Conservation (phyloP, 495 filamentous ascomycete genomes). For the Xanthoparmelia taractica region DNA sequence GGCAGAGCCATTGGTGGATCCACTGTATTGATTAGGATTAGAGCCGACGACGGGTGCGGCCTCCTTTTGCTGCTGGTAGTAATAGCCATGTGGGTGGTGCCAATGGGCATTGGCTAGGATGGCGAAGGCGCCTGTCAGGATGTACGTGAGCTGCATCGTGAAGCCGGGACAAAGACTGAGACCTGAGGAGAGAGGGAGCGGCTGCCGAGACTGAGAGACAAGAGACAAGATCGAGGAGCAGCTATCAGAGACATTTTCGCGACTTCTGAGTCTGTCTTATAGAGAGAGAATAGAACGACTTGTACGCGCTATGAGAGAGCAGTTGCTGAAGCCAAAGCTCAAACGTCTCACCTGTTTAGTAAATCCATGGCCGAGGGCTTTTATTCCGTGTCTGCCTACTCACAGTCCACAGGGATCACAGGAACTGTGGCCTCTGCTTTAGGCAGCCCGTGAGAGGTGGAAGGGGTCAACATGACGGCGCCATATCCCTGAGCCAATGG, state of each 20-base stretch:
- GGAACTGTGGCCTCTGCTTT: background rate
- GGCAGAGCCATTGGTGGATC: background rate
- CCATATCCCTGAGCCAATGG: background rate
- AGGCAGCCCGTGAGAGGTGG: background rate
- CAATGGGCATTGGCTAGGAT: conserved; percentile 1
- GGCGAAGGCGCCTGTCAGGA: background rate
- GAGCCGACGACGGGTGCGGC: background rate
- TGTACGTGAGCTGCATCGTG: conserved; percentile 11
- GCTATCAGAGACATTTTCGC: background rate
- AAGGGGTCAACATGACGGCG: background rate
- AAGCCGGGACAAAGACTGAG: conserved; percentile 1
- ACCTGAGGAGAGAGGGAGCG: background rate
- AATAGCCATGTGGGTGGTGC: background rate
- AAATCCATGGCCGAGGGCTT: background rate
- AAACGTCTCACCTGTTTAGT: background rate
- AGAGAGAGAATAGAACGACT: background rate
- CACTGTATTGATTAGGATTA: background rate
- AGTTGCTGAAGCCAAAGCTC: background rate
- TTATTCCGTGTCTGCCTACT: background rate
- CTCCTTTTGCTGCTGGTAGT: background rate
- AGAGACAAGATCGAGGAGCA: background rate
- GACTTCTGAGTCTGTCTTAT: background rate
- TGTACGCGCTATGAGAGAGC: background rate
- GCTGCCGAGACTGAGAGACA: background rate
- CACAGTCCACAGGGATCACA: background rate